Percentiles rank a stretch among this genome's conserved stretches.
Evolutionary conservation across 2,329 filamentous ascomycete genomes (phyloP).

Genomic region (Malbranchea cinnamomea): DNA sequence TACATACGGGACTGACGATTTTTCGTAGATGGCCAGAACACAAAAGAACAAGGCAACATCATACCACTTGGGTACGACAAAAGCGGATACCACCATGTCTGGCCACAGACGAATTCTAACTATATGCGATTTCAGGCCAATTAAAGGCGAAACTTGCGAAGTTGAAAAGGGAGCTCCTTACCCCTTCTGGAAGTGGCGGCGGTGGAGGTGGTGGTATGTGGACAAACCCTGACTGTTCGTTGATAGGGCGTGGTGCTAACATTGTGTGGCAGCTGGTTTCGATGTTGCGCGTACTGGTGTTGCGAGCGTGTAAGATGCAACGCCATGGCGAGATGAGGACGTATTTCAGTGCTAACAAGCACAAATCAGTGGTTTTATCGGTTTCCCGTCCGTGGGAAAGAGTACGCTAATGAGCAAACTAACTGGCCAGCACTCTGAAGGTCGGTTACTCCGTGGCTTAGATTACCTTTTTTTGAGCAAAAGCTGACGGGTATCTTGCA

Average conservation of each 20-base stretch:
- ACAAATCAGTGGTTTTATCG: constrained; percentile 62
- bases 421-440: constrained; percentile 91
- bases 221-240: background rate
- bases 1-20: constrained; percentile 11
- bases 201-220: constrained; percentile 56
- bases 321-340: constrained; percentile 3
- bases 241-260: constrained; percentile 2
- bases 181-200: constrained; percentile 62
- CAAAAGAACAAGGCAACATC: constrained; percentile 96
- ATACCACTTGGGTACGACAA: constrained; percentile 58
- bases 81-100: background rate
- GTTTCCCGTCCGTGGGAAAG: constrained; percentile 95
- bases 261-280: constrained; percentile 51
- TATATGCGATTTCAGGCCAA: constrained; percentile 39
- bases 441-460: constrained; percentile 24
- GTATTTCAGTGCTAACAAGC: constrained; percentile 8
- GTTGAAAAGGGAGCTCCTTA: constrained; percentile 88
- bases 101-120: background rate
- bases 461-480: too few species aligned
- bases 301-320: constrained; percentile 52
- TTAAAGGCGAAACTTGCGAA: constrained; percentile 97
- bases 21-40: constrained; percentile 69
- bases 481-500: too few species aligned
- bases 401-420: constrained; percentile 91
- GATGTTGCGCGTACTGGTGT: constrained; percentile 97